Base-by-base conservation (phyloP, 75 land plant species). In the Pinus taeda region DNA sequence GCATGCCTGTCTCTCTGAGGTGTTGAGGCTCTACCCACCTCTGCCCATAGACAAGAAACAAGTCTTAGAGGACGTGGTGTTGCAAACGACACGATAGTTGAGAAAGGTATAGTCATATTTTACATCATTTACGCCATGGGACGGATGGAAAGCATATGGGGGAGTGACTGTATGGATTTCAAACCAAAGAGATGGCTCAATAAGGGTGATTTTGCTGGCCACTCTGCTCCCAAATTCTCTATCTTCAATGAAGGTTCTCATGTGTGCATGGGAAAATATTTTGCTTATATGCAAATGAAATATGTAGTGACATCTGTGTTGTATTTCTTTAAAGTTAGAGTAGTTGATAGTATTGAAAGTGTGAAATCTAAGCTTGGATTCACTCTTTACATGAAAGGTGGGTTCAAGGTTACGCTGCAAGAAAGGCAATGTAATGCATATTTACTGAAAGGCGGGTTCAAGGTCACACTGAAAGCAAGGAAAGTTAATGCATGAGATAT, bases 191-290 rank as follows among this genome's bases (percentile, higher is more conserved):
- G 80, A 2, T 79, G 80, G 80, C 60, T 79, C 22, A 24, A 60
- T 3, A 26, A 60, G 13, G 79, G 79, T 1, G 76, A 4, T 29
- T 15, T 57, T 5, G 20, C 57, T 2, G 3, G 5, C 6, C 21
- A 36, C 15, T 74, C 80, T 0, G 77, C 86, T 12, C 76, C 79
- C 21, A 78, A 83, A 36, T 85, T 53, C 36, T 4, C 81, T 8
- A 85, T 69, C 24, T 85, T 85, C 64, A 83, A 79, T 22, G 85
- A 75, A 1, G 87, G 87, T 4, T 85, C 86, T 0, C 86, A 85
- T 15, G 3, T 79, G 26, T 85, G 87, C 39, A 1, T 85, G 37
- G 87, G 86, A 18, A 85, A 85, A 70, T 81, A 79, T n/a, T 18
- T 83, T 20, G 85, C 87, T 4, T 85, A 79, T 33, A 4, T 83